Base-by-base conservation (phyloP, 495 filamentous ascomycete genomes). In the Neurospora sp. region DNA sequence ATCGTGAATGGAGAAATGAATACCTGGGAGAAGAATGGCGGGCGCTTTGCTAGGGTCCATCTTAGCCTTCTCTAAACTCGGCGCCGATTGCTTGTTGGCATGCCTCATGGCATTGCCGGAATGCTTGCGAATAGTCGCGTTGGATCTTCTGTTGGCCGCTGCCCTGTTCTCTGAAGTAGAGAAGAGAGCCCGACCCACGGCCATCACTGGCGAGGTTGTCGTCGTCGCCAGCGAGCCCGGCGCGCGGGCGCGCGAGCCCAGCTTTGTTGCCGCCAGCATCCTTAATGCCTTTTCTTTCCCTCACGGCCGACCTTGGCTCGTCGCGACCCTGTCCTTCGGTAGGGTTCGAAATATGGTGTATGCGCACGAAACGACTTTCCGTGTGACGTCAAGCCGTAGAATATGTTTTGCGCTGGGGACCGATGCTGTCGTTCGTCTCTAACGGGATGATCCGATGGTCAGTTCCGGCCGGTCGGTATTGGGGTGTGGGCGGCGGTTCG, bases 161-260 rank as follows among this genome's bases (percentile, higher is more conserved):
- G 53, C 53, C 53, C 53, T 66, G 22, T 66, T 66, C 22, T 66
- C 27, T 18, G 53, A 66, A 35, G 53, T 66, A 66, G 53, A 66
- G 31, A 66, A 66, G 31, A 66, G 53, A 66, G 53, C 53, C 27
- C 53, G 53, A 37, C 53, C 53, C 27, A 35, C 27, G 53, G 31
- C 27, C 53, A 66, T 66, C 3, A 66, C 53, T 66, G 40, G 41
- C 41, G 71, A 39, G 27, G 37, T 20, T 42, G 69, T 73, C 68
- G 22, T 73, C 44, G 74, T 16, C 53, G 48, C 10, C 39, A 37
- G 66, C 22, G 70, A 74, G n/a, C 73, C 48, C 37, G 74, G 18
- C 22, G 42, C 69, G 42, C 69, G 35, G 40, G 75, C 69, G 20
- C 72, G 40, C 48, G 74, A 69, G 20, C 75, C 74, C 59, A 74